Evolutionary conservation across 371 early-diverging fungal genomes (phyloP).

Genomic region (Mortierella sp.): DNA sequence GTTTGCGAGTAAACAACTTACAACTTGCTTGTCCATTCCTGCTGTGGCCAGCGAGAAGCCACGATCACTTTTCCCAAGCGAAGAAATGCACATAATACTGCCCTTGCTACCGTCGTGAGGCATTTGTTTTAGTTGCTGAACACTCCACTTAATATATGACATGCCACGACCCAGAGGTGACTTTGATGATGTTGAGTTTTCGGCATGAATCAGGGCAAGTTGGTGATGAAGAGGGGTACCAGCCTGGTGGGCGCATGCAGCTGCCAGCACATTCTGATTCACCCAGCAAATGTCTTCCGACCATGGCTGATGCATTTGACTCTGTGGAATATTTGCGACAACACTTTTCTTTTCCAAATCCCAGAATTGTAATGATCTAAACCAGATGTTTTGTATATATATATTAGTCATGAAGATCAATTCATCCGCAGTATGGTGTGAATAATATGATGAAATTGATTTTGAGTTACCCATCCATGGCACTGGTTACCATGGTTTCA

Average conservation of each 20-base stretch:
- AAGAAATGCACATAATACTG: conserved; percentile 35
- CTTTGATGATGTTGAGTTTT: conserved; percentile 3
- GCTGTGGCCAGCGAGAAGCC: conserved; percentile 40
- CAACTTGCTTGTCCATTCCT: conserved; percentile 44
- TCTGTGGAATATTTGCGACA: conserved; percentile 26
- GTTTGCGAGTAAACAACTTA: conserved; percentile 19
- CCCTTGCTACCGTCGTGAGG: conserved; percentile 42
- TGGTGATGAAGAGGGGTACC: conserved; percentile 26
- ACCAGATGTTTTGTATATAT: not conserved
- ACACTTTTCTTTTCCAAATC: conserved; percentile 28
- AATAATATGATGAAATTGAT: not conserved
- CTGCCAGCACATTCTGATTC: conserved; percentile 35
- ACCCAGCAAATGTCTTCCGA: conserved; percentile 56
- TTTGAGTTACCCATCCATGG: conserved; percentile 6
- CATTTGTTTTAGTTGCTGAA: conserved; percentile 20
- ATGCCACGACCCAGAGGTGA: not conserved
- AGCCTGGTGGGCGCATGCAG: conserved; percentile 36
- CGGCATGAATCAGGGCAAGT: conserved; percentile 33
- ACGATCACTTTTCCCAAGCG: conserved; percentile 9
- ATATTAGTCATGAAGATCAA: not conserved
- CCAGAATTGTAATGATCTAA: conserved; percentile 48
- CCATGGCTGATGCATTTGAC: conserved; percentile 36
- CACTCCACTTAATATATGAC: conserved; percentile 13
- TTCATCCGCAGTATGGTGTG: not conserved
- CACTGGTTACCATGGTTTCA: conserved; percentile 48